Conservation (phyloP, 2,329 filamentous ascomycete species). For the Alternaria brassicicola region DNA sequence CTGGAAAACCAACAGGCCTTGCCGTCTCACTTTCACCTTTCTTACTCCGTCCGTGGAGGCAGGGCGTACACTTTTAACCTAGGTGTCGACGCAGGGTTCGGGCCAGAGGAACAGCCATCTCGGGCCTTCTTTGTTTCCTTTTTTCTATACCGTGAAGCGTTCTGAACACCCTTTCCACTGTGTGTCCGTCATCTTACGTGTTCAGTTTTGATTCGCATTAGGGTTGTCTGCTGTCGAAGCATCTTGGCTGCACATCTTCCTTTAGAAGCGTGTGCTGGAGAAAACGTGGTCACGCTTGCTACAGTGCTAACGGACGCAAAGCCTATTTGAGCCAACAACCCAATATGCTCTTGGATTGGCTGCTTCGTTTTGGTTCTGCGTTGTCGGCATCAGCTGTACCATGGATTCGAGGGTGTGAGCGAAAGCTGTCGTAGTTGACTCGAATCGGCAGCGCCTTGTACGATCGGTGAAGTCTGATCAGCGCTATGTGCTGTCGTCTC, state of each 20-base stretch:
- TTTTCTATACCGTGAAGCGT: background rate
- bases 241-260: background rate
- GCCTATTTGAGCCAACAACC: background rate
- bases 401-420: slow-evolving; percentile 1
- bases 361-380: background rate
- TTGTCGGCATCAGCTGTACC: background rate
- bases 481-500: background rate
- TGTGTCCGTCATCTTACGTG: background rate
- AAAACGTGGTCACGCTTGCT: background rate
- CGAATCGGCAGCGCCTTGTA: background rate
- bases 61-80: background rate
- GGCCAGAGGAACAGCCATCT: background rate
- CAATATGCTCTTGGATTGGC: background rate
- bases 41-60: background rate
- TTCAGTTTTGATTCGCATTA: background rate
- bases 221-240: background rate
- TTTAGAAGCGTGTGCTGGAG: background rate
- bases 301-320: background rate
- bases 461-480: background rate
- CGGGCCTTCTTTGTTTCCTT: slow-evolving; percentile 11
- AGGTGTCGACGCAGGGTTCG: background rate
- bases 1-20: background rate
- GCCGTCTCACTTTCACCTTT: background rate
- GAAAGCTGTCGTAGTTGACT: background rate
- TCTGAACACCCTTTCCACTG: background rate